Conservation (phyloP, 805 yeast genomes). For the Metschnikowia cerradonensis region DNA sequence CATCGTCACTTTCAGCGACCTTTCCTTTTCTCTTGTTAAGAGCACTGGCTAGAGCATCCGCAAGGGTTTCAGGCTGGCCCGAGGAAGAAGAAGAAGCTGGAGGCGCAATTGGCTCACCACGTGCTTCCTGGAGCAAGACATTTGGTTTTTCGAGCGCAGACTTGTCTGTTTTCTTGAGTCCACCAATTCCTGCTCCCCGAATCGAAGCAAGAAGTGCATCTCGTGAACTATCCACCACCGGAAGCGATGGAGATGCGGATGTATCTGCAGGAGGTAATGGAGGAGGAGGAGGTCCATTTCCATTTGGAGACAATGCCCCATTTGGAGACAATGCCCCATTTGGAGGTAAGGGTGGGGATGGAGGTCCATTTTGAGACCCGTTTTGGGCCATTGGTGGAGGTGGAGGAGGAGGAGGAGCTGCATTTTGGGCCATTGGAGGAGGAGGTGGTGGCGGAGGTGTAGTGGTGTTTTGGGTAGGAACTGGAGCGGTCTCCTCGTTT, state of each 20-base stretch:
- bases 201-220: slow-evolving; percentile 87
- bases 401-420: slow-evolving; percentile 6
- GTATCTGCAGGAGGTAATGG: slow-evolving; percentile 18
- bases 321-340: neutral
- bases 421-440: too few relatives aligned
- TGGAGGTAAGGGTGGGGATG: slow-evolving; percentile 20
- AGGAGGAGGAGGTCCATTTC: slow-evolving; percentile 24
- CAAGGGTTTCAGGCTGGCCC: slow-evolving; percentile 64
- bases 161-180: slow-evolving; percentile 76
- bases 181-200: slow-evolving; percentile 69
- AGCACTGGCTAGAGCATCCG: slow-evolving; percentile 88
- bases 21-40: slow-evolving; percentile 76
- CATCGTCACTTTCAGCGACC: slow-evolving; percentile 78
- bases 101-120: slow-evolving; percentile 51
- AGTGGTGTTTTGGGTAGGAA: neutral
- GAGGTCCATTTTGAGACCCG: slow-evolving; percentile 24
- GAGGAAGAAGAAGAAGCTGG: slow-evolving; percentile 31
- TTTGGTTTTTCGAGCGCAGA: slow-evolving; percentile 77
- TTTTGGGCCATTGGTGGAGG: slow-evolving; percentile 27
- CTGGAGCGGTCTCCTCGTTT: too few relatives aligned
- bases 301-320: slow-evolving; percentile 5
- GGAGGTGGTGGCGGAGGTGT: slow-evolving; percentile 1
- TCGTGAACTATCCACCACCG: slow-evolving; percentile 47
- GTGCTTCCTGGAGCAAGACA: slow-evolving; percentile 64
- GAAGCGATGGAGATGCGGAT: slow-evolving; percentile 23